Evolutionary conservation across 208 protist species (phyloP).

Genomic region (Plasmodiophora brassicae): DNA sequence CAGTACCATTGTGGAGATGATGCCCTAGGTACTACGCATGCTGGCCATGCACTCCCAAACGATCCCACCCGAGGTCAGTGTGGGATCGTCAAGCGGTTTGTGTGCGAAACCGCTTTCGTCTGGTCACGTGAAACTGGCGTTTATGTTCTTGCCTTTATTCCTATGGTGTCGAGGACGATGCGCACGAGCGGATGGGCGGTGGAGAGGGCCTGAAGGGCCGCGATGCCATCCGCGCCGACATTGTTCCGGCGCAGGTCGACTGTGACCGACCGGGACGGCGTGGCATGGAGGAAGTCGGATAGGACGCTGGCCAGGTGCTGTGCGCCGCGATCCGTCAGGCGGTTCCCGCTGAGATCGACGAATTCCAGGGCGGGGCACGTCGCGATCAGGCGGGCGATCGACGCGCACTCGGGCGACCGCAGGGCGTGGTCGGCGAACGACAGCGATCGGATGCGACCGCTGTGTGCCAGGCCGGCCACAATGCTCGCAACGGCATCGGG

Average conservation of each 20-base stretch:
- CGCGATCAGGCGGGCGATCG: neutral
- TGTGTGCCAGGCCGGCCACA: neutral
- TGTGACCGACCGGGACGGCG: neutral
- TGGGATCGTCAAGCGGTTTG: too few relatives aligned
- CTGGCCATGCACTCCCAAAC: too few relatives aligned
- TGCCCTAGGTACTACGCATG: too few relatives aligned
- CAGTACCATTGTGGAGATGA: too few relatives aligned
- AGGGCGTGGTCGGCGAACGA: neutral
- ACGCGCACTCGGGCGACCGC: neutral
- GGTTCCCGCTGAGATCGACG: conserved; percentile 1
- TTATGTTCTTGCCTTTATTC: too few relatives aligned
- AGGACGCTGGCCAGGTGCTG: neutral
- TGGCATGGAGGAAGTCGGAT: neutral
- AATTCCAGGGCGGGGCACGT: neutral
- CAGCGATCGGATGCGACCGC: neutral
- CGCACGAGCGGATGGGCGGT: too few relatives aligned
- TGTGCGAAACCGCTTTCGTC: too few relatives aligned
- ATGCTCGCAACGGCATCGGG: neutral
- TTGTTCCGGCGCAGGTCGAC: neutral
- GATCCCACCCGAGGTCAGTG: too few relatives aligned
- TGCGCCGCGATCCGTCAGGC: neutral
- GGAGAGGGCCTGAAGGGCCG: too few relatives aligned
- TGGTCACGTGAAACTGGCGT: too few relatives aligned
- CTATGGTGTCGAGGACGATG: too few relatives aligned
- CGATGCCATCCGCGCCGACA: too few relatives aligned